Conservation (phyloP, 495 filamentous ascomycete genomes). For the Tuber microsphaerosporum region DNA sequence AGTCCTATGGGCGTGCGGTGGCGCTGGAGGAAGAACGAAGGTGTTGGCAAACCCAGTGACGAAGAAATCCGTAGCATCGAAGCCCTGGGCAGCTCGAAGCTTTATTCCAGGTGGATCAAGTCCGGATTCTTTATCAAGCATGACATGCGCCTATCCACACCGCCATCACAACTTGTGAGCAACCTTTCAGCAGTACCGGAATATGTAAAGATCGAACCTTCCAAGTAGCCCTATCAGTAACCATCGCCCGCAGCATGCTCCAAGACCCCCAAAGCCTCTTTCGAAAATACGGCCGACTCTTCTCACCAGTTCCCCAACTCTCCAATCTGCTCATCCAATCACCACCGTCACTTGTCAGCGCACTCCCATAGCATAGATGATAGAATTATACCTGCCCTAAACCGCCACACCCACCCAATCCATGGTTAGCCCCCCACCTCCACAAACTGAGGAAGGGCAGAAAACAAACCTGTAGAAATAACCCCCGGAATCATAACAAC, state of each 20-base stretch:
- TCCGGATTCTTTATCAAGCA: conserved; percentile 86
- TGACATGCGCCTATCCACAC: conserved; percentile 61
- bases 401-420: background rate
- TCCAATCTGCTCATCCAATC: conserved; percentile 52
- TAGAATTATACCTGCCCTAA: conserved; percentile 2
- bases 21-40: background rate
- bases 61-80: conserved; percentile 97
- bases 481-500: conserved; percentile 91
- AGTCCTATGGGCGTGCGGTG: background rate
- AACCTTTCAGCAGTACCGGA: background rate
- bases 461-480: conserved; percentile 70
- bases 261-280: conserved; percentile 93
- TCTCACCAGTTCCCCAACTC: conserved; percentile 82
- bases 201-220: conserved; percentile 46
- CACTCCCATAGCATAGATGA: background rate
- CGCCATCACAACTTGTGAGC: conserved; percentile 10
- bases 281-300: conserved; percentile 80
- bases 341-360: background rate
- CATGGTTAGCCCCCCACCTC: background rate
- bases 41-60: conserved; percentile 50
- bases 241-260: conserved; percentile 94
- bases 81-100: conserved; percentile 87
- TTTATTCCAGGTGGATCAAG: conserved; percentile 90
- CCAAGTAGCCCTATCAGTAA: conserved; percentile 87
- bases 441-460: conserved; percentile 13